phyloP scores from a whole-genome alignment of 73 alveolate genomes.

The Tetrahymena malaccensis region DNA sequence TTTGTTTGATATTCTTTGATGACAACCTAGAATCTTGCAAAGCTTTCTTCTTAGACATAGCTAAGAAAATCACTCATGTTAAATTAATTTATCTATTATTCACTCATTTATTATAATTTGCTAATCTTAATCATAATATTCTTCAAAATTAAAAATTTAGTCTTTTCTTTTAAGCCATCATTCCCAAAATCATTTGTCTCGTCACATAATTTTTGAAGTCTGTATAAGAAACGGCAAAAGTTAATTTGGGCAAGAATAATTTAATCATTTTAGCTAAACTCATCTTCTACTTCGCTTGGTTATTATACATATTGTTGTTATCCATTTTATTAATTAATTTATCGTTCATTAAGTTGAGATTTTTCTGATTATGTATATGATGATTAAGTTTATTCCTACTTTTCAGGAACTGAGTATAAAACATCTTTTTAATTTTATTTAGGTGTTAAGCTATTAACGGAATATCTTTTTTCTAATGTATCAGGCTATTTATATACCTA shows the following conservation, averaged over 20 bases:
- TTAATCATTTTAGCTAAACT: constrained; percentile 19
- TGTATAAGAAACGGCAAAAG: constrained; percentile 31
- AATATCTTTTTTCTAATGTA: not conserved
- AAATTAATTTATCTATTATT: not conserved
- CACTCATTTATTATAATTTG: constrained; percentile 5
- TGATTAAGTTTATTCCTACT: not conserved
- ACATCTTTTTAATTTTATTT: not conserved
- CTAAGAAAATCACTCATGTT: not conserved
- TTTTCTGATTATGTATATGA: not conserved
- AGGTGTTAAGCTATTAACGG: not conserved
- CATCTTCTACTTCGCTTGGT: not conserved
- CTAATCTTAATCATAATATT: constrained; percentile 24
- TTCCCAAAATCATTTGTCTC: not conserved
- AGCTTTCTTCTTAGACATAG: not conserved
- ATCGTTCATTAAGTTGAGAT: not conserved
- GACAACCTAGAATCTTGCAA: not conserved
- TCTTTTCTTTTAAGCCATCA: constrained; percentile 19
- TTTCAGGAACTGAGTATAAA: not conserved
- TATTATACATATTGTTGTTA: not conserved
- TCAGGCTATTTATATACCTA: not conserved
- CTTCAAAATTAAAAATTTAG: constrained; percentile 1
- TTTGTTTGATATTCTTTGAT: not conserved
- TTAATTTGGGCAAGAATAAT: constrained; percentile 29
- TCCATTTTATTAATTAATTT: not conserved
- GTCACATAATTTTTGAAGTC: constrained; percentile 8